These are phyloP conservation scores for Tricholoma flavovirens DNA, from an alignment of 768 basidiomycete genomes.

Conservation along the genomic window DNA sequence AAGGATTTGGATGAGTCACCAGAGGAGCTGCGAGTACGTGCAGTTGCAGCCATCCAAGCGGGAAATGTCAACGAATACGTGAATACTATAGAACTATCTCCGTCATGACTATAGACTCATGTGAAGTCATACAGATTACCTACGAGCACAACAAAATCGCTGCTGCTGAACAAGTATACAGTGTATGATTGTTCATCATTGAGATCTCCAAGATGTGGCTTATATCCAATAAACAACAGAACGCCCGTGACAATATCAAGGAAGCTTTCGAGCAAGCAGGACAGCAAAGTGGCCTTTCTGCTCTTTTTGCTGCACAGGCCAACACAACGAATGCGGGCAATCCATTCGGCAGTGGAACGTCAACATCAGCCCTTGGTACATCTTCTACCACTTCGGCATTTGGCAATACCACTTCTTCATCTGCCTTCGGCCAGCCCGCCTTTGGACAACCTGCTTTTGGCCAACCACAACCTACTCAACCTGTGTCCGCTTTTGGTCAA, in stretches of 20 bases:
- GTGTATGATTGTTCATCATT: slow-evolving; percentile 17
- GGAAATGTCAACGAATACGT: slow-evolving; percentile 67
- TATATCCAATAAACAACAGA: slow-evolving; percentile 22
- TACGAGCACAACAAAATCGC: slow-evolving; percentile 55
- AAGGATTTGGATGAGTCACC: slow-evolving; percentile 63
- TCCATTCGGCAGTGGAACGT: slow-evolving; percentile 21
- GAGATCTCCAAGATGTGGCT: background rate
- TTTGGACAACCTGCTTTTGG: slow-evolving; percentile 36
- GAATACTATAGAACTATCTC: slow-evolving; percentile 20
- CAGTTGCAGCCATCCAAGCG: slow-evolving; percentile 46
- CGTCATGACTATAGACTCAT: background rate
- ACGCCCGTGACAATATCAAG: slow-evolving; percentile 41
- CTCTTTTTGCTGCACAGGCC: slow-evolving; percentile 16
- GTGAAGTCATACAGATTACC: slow-evolving; percentile 31
- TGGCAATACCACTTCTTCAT: slow-evolving; percentile 20
- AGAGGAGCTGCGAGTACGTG: slow-evolving; percentile 74
- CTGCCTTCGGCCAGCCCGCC: slow-evolving; percentile 25
- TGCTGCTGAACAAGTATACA: slow-evolving; percentile 44
- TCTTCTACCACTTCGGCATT: slow-evolving; percentile 20
- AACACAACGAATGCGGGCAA: slow-evolving; percentile 11
- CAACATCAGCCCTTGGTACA: slow-evolving; percentile 23
- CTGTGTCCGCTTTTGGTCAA: slow-evolving; percentile 30
- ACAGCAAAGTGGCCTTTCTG: slow-evolving; percentile 31
- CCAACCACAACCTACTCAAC: slow-evolving; percentile 21
- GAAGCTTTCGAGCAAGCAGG: slow-evolving; percentile 50